A percentile compares a stretch with the other conserved stretches of the same genome.
Conservation (phyloP, 768 basidiomycete genomes). For the Rhizopogon vulgaris region DNA sequence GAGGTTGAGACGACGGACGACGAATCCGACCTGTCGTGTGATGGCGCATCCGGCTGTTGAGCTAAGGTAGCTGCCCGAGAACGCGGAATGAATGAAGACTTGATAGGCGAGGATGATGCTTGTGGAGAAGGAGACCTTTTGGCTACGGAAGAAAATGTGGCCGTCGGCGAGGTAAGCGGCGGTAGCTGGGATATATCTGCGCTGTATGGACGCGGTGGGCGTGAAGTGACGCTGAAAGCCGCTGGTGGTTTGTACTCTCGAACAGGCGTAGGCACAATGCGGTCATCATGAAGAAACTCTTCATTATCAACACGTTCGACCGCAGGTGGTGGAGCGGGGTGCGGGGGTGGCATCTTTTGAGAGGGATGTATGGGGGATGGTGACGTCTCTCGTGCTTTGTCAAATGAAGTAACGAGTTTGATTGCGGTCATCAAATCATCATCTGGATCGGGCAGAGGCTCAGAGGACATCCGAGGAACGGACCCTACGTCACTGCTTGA, state of each 20-base stretch:
- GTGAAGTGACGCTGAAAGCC: conserved; percentile 57
- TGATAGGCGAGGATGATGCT: conserved; percentile 7
- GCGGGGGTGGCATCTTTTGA: background rate
- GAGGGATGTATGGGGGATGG: conserved; percentile 4
- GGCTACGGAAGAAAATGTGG: background rate
- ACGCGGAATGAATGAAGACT: conserved; percentile 10
- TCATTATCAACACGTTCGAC: background rate
- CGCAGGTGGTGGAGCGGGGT: background rate
- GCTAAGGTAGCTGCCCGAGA: conserved; percentile 6
- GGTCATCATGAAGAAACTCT: conserved; percentile 8
- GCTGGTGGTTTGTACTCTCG: conserved; percentile 49
- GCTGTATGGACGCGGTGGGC: conserved; percentile 39
- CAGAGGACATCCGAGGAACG: background rate
- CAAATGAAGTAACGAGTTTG: conserved; percentile 22
- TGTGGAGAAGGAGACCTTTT: conserved; percentile 2
- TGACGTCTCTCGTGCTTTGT: conserved; percentile 14
- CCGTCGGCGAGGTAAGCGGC: conserved; percentile 4
- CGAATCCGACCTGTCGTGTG: conserved; percentile 22
- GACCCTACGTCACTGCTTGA: conserved; percentile 11
- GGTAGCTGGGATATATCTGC: conserved; percentile 8
- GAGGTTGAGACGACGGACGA: conserved; percentile 18
- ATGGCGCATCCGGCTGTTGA: background rate
- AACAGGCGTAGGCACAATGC: conserved; percentile 49
- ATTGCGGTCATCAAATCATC: conserved; percentile 27
- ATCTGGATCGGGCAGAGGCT: conserved; percentile 10